Evolutionary conservation across 495 filamentous ascomycete genomes (phyloP).

Genomic region (Jackrogersella minutella): DNA sequence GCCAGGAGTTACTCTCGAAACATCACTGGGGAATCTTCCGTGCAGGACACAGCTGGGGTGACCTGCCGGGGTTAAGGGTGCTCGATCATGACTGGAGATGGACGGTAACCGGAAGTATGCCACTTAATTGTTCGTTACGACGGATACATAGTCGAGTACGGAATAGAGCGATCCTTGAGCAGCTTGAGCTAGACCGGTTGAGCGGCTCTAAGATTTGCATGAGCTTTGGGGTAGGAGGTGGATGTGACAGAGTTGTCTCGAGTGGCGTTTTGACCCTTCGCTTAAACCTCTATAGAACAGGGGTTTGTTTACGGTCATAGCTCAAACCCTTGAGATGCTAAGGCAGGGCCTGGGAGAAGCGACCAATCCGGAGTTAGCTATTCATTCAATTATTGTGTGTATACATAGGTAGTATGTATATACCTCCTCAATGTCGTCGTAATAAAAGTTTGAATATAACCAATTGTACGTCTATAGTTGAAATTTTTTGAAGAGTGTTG

Average conservation of each 20-base stretch:
- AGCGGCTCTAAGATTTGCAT: slow-evolving; percentile 33
- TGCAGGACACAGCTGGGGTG: slow-evolving; percentile 38
- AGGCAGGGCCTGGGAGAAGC: slow-evolving; percentile 2
- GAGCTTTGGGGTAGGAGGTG: slow-evolving; percentile 48
- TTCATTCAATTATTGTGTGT: slow-evolving; percentile 5
- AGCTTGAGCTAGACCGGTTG: slow-evolving; percentile 7
- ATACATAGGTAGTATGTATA: background rate
- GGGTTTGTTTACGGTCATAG: slow-evolving; percentile 34
- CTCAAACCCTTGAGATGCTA: slow-evolving; percentile 26
- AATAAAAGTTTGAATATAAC: slow-evolving; percentile 6
- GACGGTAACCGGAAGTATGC: slow-evolving; percentile 32
- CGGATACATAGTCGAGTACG: slow-evolving; percentile 19
- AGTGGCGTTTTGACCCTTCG: slow-evolving; percentile 52
- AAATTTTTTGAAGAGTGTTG: slow-evolving; percentile 1
- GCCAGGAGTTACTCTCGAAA: slow-evolving; percentile 59
- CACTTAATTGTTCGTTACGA: slow-evolving; percentile 31
- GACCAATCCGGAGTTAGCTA: slow-evolving; percentile 6
- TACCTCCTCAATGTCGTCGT: background rate
- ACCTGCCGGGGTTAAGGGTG: slow-evolving; percentile 18
- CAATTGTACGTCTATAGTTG: background rate
- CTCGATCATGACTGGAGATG: slow-evolving; percentile 26
- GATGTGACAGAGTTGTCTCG: slow-evolving; percentile 60
- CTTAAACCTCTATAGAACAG: slow-evolving; percentile 37
- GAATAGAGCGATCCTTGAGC: slow-evolving; percentile 20
- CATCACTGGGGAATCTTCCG: slow-evolving; percentile 49